Conservation (phyloP, 2,329 filamentous ascomycete genomes). For the Botrytis elliptica region DNA sequence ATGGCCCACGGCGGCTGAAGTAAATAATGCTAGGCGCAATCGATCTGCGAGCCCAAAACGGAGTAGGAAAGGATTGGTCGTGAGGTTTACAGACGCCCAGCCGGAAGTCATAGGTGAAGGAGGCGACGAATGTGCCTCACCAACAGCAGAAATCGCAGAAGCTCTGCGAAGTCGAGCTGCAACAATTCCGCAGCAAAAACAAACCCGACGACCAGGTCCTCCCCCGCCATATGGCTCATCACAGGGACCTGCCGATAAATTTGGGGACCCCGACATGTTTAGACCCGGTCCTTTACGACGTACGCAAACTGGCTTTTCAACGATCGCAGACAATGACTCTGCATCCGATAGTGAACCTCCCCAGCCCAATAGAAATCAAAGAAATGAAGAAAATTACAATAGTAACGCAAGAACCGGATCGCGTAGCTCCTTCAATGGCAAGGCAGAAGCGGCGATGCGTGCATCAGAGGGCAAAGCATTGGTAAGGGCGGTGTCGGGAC, state of each 20-base stretch:
- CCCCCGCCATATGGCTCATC: constrained; percentile 17
- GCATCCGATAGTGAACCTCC: constrained; percentile 10
- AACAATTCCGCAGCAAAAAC: constrained; percentile 23
- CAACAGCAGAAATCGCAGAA: constrained; percentile 62
- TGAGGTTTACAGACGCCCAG: constrained; percentile 69
- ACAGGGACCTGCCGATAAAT: constrained; percentile 16
- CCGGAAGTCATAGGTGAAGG: constrained; percentile 88
- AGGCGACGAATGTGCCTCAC: constrained; percentile 69
- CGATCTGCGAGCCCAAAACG: constrained; percentile 41
- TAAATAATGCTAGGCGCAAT: constrained; percentile 34
- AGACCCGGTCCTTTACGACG: constrained; percentile 54
- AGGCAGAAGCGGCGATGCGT: constrained; percentile 59
- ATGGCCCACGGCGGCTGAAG: constrained; percentile 50
- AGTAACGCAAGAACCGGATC: constrained; percentile 12
- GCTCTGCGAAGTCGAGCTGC: constrained; percentile 46
- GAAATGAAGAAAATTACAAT: constrained; percentile 8
- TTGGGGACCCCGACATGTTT: constrained; percentile 41
- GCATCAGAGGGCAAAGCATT: constrained; percentile 60
- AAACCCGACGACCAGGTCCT: constrained; percentile 17
- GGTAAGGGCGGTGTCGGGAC: constrained; percentile 40
- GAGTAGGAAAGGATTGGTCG: constrained; percentile 66
- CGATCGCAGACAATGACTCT: constrained; percentile 18
- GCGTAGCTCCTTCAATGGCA: constrained; percentile 34
- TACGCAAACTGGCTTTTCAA: constrained; percentile 49
- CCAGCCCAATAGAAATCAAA: background rate